Conservation (phyloP, 108 stramenopile genomes). For the Bacterosira constricta region DNA sequence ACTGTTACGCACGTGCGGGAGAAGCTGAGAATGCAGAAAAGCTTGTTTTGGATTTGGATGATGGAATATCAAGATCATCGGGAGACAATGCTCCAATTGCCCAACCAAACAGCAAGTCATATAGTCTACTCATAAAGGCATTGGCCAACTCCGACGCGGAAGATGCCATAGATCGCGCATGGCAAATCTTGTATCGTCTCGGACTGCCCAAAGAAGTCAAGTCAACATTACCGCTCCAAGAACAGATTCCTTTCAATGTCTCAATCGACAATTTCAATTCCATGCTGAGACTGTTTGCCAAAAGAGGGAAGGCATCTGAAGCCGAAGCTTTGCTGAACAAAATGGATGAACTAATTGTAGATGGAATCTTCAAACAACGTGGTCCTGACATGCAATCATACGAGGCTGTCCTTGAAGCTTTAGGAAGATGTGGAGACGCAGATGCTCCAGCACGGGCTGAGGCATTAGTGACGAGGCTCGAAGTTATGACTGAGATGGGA, state of each 20-base stretch:
- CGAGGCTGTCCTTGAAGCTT: slow-evolving; percentile 41
- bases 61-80: no score
- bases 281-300: slow-evolving; percentile 42
- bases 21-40: slow-evolving; percentile 52
- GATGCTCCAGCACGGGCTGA: slow-evolving; percentile 32
- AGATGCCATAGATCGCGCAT: slow-evolving; percentile 28
- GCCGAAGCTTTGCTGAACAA: slow-evolving; percentile 23
- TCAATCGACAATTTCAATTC: slow-evolving; percentile 31
- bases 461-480: slow-evolving; percentile 32
- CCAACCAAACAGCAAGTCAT: slow-evolving; percentile 20
- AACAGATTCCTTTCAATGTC: slow-evolving; percentile 1
- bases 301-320: slow-evolving; percentile 34
- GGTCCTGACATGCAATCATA: slow-evolving; percentile 31
- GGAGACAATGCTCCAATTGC: neutral
- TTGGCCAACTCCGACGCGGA: slow-evolving; percentile 14
- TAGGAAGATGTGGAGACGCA: slow-evolving; percentile 28
- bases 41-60: slow-evolving; percentile 68
- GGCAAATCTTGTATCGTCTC: slow-evolving; percentile 23
- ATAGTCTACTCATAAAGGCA: slow-evolving; percentile 41
- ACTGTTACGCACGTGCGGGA: slow-evolving; percentile 71
- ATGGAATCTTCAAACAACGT: slow-evolving; percentile 12
- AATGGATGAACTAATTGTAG: slow-evolving; percentile 34
- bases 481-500: slow-evolving; percentile 37
- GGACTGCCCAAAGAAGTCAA: slow-evolving; percentile 22
- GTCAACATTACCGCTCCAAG: neutral